These are phyloP conservation scores for Aspergillus pseudonomiae DNA, from an alignment of 2,329 filamentous ascomycete species.

Conservation along the genomic window DNA sequence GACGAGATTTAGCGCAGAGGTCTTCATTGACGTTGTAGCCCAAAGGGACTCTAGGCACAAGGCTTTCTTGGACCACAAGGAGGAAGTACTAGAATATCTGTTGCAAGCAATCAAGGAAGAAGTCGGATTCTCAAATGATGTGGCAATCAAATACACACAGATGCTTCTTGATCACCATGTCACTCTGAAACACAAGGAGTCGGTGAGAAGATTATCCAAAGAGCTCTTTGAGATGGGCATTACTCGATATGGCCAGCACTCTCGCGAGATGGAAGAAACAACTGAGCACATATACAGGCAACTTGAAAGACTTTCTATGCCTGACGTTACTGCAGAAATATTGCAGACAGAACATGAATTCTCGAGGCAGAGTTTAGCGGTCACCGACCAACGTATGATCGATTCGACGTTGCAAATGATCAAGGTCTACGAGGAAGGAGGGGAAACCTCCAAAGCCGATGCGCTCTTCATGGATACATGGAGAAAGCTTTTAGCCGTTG, in stretches of 20 bases:
- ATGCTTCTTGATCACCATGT: slow-evolving; percentile 4
- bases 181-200: neutral
- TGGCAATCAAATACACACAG: slow-evolving; percentile 1
- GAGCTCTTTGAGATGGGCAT: slow-evolving; percentile 1
- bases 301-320: neutral
- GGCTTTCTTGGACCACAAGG: neutral
- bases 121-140: neutral
- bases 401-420: slow-evolving; percentile 4
- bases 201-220: neutral
- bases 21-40: neutral
- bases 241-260: neutral
- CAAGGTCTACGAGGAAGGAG: neutral
- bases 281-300: neutral
- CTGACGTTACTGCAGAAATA: neutral
- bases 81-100: slow-evolving; percentile 3
- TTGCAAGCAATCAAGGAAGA: slow-evolving; percentile 1
- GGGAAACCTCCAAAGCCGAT: neutral
- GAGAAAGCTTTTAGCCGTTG: neutral
- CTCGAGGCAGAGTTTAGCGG: neutral
- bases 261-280: neutral
- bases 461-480: slow-evolving; percentile 1
- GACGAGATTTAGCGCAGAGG: neutral
- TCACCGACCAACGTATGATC: slow-evolving; percentile 2
- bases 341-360: slow-evolving; percentile 1
- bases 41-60: neutral